A percentile compares a stretch with the other conserved stretches of the same genome.
These are phyloP conservation scores for Diaporthe sp. DNA, from an alignment of 2,329 filamentous ascomycete genomes.

Conservation along the genomic window DNA sequence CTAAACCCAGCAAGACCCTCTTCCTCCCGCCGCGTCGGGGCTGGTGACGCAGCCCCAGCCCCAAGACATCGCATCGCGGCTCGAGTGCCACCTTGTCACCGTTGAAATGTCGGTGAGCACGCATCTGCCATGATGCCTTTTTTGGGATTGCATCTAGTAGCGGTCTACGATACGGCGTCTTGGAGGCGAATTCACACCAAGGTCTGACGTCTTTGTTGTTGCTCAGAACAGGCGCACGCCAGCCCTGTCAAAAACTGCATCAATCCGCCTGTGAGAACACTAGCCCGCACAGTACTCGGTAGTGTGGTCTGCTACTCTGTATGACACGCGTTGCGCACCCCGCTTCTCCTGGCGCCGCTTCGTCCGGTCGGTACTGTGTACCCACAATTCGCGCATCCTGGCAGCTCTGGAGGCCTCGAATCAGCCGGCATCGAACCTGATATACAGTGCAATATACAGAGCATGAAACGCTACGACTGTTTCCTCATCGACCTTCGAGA, in stretches of 20 bases:
- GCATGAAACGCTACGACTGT: conserved; percentile 18
- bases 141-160: background rate
- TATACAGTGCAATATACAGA: conserved; percentile 28
- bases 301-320: too few relatives aligned
- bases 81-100: conserved; percentile 25
- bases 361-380: conserved; percentile 29
- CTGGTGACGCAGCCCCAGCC: conserved; percentile 25
- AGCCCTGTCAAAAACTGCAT: conserved; percentile 19
- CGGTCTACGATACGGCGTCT: conserved; percentile 1
- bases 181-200: background rate
- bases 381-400: conserved; percentile 16
- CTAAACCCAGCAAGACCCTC: conserved; percentile 9
- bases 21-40: conserved; percentile 2
- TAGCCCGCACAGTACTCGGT: conserved; percentile 1
- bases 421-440: conserved; percentile 6
- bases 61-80: conserved; percentile 22
- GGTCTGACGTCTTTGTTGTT: conserved; percentile 13
- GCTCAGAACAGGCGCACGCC: background rate
- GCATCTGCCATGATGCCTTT: background rate
- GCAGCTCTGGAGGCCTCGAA: conserved; percentile 24
- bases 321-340: conserved; percentile 13
- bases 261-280: background rate
- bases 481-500: conserved; percentile 3
- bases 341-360: conserved; percentile 1
- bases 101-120: conserved; percentile 29